These are phyloP conservation scores for Alternaria sp. DNA, from an alignment of 2,329 filamentous ascomycete genomes.

Conservation along the genomic window DNA sequence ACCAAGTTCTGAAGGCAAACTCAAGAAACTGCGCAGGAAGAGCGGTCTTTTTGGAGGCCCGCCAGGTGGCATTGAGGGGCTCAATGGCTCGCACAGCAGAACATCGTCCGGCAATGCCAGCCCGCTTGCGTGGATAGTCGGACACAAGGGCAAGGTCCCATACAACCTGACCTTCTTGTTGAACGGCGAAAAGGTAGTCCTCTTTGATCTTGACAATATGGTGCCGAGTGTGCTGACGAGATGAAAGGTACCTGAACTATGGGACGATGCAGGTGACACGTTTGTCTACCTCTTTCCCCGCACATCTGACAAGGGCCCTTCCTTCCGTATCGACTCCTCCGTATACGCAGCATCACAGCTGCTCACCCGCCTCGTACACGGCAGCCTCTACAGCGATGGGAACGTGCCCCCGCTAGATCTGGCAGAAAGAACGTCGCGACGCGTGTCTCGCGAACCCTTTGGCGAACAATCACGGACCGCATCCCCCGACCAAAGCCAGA, in stretches of 20 bases:
- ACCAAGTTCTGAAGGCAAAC: conserved; percentile 24
- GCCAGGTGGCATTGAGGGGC: conserved; percentile 10
- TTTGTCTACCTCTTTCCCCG: conserved; percentile 69
- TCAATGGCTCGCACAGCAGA: conserved; percentile 32
- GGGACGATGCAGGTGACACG: conserved; percentile 70
- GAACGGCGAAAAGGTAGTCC: conserved; percentile 59
- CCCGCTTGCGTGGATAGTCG: conserved; percentile 66
- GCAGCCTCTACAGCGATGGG: conserved; percentile 57
- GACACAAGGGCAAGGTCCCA: conserved; percentile 63
- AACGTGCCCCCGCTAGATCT: conserved; percentile 28
- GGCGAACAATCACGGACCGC: conserved; percentile 42
- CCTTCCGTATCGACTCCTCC: conserved; percentile 68
- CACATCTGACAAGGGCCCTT: conserved; percentile 63
- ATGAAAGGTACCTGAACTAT: conserved; percentile 63
- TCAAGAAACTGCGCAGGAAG: conserved; percentile 47
- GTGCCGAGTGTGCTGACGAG: conserved; percentile 19
- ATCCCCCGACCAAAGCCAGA: conserved; percentile 44
- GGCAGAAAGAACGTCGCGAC: conserved; percentile 31
- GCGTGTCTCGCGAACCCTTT: conserved; percentile 29
- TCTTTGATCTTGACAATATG: conserved; percentile 6
- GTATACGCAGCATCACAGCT: conserved; percentile 65
- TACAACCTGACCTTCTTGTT: conserved; percentile 63
- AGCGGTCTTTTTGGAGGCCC: conserved; percentile 45
- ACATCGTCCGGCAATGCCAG: conserved; percentile 16
- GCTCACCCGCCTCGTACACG: conserved; percentile 64